A percentile compares a stretch with the other conserved stretches of the same genome.
Evolutionary conservation across 768 basidiomycete genomes (phyloP).

Genomic region (Lyophyllum semitale): DNA sequence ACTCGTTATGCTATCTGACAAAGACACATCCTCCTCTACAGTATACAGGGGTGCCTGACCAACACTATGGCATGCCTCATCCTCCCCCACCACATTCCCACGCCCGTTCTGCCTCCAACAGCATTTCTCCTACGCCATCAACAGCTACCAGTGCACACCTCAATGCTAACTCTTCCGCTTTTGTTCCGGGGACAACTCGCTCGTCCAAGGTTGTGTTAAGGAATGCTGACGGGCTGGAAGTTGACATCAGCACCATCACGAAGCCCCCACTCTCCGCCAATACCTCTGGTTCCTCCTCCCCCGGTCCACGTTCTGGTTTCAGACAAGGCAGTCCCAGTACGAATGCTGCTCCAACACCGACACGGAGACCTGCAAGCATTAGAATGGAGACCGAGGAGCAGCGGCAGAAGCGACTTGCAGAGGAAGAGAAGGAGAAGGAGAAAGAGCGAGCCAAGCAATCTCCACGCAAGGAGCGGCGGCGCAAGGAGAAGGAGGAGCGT

Average conservation of each 20-base stretch:
- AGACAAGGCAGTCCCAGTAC: conserved; percentile 37
- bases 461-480: conserved; percentile 45
- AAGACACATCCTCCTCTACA: conserved; percentile 17
- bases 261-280: conserved; percentile 43
- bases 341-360: conserved; percentile 29
- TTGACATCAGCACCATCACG: conserved; percentile 57
- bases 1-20: conserved; percentile 7
- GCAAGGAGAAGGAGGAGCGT: conserved; percentile 43
- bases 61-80: conserved; percentile 48
- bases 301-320: conserved; percentile 29
- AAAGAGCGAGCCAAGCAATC: conserved; percentile 44
- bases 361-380: conserved; percentile 41
- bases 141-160: conserved; percentile 50
- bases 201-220: conserved; percentile 57
- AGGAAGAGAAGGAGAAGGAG: conserved; percentile 44
- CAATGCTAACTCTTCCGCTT: conserved; percentile 64
- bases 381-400: conserved; percentile 66
- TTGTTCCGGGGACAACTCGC: conserved; percentile 59
- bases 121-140: conserved; percentile 65
- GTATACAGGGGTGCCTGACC: conserved; percentile 37
- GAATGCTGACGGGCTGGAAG: conserved; percentile 63
- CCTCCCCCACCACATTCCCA: conserved; percentile 50
- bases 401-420: conserved; percentile 43
- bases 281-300: conserved; percentile 39
- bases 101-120: conserved; percentile 45